Evolutionary conservation across 306 rosid genomes (phyloP), one percentile per base, ranked within the genome.

Genomic region (Cyamopsis tetragonoloba): DNA sequence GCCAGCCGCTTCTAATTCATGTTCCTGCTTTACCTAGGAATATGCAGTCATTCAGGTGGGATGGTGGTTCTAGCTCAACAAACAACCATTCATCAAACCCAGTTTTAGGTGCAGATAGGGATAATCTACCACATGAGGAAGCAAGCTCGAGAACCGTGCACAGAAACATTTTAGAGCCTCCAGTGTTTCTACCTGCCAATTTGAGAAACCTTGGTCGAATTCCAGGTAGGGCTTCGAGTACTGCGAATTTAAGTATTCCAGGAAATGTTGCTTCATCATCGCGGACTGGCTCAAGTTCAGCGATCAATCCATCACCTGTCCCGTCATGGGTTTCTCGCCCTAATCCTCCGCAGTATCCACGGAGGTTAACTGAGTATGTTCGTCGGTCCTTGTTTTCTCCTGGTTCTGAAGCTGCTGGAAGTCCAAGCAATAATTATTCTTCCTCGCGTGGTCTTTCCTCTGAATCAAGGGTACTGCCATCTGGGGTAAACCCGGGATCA

Each of bases 351-450:
- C 96, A 83, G 62, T 78, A 83, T 80, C 95, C 96, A 0, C 80
- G 95, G 66, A 88, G 96, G 65, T 66, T 91, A 32, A 72, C 96
- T 9, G 99, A 90, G 38, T 83, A 78, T 83, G 89, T 87, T 60
- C 91, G 89, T 15, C 81, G 96, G 47, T 80, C 96, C 42, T 75
- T 90, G 80, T 76, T 85, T 81, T 72, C 97, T 65, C 76, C 89
- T 34, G 85, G 87, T 23, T 72, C 77, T 22, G 99, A 87, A 63
- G 78, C 91, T 70, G 70, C 84, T 66, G 95, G 89, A 35, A 83
- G 85, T 66, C 80, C 79, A 55, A 73, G 69, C 77, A 62, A 75
- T 63, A 85, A 53, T 76, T 66, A 75, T 73, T 17, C 83, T 76
- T 79, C 88, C 12, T 17, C 83, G 72, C 96, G 74, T 17, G 91